Conservation (phyloP, 2,329 filamentous ascomycete species). For the Fusarium nisikadoi region DNA sequence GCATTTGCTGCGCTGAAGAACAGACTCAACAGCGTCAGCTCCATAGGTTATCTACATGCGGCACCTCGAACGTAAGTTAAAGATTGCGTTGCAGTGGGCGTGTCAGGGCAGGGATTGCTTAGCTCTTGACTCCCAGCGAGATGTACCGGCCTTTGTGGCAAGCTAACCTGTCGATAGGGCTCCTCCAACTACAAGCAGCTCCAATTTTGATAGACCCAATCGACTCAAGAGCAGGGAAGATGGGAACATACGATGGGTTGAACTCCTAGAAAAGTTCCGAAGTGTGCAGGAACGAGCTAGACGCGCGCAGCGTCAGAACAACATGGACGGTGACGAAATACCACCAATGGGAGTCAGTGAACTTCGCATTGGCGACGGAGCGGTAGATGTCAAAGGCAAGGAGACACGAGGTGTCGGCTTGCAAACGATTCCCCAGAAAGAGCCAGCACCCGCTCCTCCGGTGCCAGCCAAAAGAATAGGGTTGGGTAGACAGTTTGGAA, state of each 20-base stretch:
- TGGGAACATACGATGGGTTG: slow-evolving; percentile 86
- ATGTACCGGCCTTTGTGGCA: neutral
- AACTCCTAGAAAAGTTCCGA: slow-evolving; percentile 94
- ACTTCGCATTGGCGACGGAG: slow-evolving; percentile 55
- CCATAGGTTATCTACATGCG: slow-evolving; percentile 93
- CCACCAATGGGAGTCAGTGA: slow-evolving; percentile 57
- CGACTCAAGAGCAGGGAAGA: slow-evolving; percentile 86
- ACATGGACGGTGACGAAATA: slow-evolving; percentile 61
- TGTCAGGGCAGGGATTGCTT: neutral
- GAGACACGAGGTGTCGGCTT: slow-evolving; percentile 51
- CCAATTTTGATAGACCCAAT: slow-evolving; percentile 77
- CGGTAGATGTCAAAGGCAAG: slow-evolving; percentile 54
- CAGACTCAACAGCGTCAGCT: slow-evolving; percentile 93
- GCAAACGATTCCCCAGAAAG: slow-evolving; percentile 61
- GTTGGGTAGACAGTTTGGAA: slow-evolving; percentile 74
- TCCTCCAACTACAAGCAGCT: slow-evolving; percentile 59
- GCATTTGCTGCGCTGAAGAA: slow-evolving; percentile 98
- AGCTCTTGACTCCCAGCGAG: neutral
- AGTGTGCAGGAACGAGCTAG: slow-evolving; percentile 88
- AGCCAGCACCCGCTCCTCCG: slow-evolving; percentile 55
- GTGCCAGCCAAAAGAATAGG: slow-evolving; percentile 68
- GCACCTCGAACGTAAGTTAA: slow-evolving; percentile 75
- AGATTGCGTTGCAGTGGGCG: neutral
- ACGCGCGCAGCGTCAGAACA: slow-evolving; percentile 70
- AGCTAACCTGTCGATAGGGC: slow-evolving; percentile 47